Conservation (phyloP, 2,329 filamentous ascomycete genomes). For the Penicillium freii region DNA sequence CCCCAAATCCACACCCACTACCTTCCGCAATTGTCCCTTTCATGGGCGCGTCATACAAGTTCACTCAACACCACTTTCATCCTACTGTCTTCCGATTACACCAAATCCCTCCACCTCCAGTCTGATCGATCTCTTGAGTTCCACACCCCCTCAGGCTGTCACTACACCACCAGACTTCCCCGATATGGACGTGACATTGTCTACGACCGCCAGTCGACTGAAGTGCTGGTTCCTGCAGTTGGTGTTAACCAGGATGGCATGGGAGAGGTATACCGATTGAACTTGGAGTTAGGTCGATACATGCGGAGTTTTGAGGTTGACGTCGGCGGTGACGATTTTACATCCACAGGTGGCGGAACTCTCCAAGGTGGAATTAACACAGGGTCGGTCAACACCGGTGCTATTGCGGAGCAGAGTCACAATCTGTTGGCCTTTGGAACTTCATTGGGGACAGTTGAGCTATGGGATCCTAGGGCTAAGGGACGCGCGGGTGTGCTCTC, state of each 20-base stretch:
- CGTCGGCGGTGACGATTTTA: slow-evolving; percentile 77
- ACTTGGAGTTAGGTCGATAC: slow-evolving; percentile 86
- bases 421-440: slow-evolving; percentile 92
- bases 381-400: slow-evolving; percentile 81
- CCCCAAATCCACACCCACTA: slow-evolving; percentile 95
- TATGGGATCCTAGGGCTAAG: slow-evolving; percentile 88
- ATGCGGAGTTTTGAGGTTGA: slow-evolving; percentile 93
- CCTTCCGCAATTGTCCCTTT: slow-evolving; percentile 88
- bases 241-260: slow-evolving; percentile 81
- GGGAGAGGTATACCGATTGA: slow-evolving; percentile 90
- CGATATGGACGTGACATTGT: slow-evolving; percentile 87
- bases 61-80: slow-evolving; percentile 88
- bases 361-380: slow-evolving; percentile 83
- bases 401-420: slow-evolving; percentile 84
- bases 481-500: slow-evolving; percentile 75
- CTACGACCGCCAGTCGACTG: slow-evolving; percentile 78
- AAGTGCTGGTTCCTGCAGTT: slow-evolving; percentile 82
- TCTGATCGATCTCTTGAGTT: slow-evolving; percentile 89
- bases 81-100: slow-evolving; percentile 84
- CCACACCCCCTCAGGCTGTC: slow-evolving; percentile 82
- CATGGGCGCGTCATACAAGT: slow-evolving; percentile 86
- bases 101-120: slow-evolving; percentile 91
- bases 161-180: slow-evolving; percentile 85
- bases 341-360: slow-evolving; percentile 64
- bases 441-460: slow-evolving; percentile 90